Evolutionary conservation across 2,329 filamentous ascomycete species (phyloP), one percentile per base, ranked within the genome.

Genomic region (Mycosphaerella sp.): DNA sequence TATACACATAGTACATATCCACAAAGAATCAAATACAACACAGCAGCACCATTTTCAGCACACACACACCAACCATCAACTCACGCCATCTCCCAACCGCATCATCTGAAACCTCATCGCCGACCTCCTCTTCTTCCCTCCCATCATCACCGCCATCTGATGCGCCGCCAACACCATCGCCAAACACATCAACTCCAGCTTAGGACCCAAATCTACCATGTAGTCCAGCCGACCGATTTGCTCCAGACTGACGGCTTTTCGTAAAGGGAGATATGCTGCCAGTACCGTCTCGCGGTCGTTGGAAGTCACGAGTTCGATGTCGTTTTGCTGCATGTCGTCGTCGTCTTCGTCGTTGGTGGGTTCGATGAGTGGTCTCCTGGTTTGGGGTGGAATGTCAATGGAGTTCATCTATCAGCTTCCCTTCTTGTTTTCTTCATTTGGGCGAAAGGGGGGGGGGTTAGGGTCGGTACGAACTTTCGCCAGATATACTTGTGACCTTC

Each of bases 251-350:
- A 51, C 41, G 11, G 41, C 41, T 5, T 31, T 17, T 10, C 41
- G 41, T 21, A 45, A 26, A 8, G 41, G 34, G 32, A 51, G 39
- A 21, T 38, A 51, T 10, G 32, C 38, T 3, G 41, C 48, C 4
- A 51, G 11, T n/a, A 51, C 32, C 31, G 48, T 32, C 4, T 51
- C 42, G 11, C 17, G 4, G 14, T 45, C 21, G 4, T 6, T 21
- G 5, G n/a, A 3, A 1, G 21, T 14, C 6, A 51, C 48, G 32
- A 51, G 48, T 40, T 51, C 48, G 31, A 51, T 41, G 41, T 51
- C 48, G 2, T 29, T 42, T 7, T 10, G 6, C 8, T 45, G 48
- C 6, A 36, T 10, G 29, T 11, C n/a, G 14, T 11, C n/a, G 14
- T 4, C 26, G 14, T 14, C 48, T 10, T 3, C 17, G 40, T 44